Conservation (phyloP, 768 basidiomycete species). For the Mycena indigotica region DNA sequence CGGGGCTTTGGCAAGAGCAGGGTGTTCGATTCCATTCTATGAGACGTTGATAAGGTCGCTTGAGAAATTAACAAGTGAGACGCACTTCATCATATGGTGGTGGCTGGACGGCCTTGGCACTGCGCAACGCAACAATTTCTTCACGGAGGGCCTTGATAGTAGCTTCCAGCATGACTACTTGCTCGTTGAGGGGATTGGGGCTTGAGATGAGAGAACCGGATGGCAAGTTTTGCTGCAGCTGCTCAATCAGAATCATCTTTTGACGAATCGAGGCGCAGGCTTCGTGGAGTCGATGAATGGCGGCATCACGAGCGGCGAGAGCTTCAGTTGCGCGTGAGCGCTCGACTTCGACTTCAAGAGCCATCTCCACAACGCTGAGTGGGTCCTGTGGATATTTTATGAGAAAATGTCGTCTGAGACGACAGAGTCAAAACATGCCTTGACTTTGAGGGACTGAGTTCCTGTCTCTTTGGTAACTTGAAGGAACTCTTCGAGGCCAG, state of each 20-base stretch:
- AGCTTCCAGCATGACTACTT: conserved; percentile 40
- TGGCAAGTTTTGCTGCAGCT: conserved; percentile 44
- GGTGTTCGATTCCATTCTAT: conserved; percentile 22
- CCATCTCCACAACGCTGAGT: conserved; percentile 51
- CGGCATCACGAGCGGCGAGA: conserved; percentile 62
- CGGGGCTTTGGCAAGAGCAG: too few species aligned
- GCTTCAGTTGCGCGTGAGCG: conserved; percentile 57
- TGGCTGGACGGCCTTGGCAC: conserved; percentile 30
- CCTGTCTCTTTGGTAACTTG: conserved; percentile 11
- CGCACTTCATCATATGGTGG: conserved; percentile 28
- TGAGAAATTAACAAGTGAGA: background rate
- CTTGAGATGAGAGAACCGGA: conserved; percentile 14
- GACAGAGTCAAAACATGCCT: conserved; percentile 5
- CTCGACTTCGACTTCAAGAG: conserved; percentile 58
- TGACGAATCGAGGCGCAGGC: conserved; percentile 64
- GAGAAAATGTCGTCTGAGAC: conserved; percentile 2
- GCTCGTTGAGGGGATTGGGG: conserved; percentile 31
- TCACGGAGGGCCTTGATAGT: conserved; percentile 42
- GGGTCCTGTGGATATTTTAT: conserved; percentile 52
- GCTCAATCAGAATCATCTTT: conserved; percentile 55
- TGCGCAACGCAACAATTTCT: conserved; percentile 26
- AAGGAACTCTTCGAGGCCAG: conserved; percentile 16
- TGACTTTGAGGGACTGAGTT: conserved; percentile 11
- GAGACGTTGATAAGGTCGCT: background rate
- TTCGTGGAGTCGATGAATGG: conserved; percentile 57